Evolutionary conservation across 1,284 basidiomycete species (phyloP), one percentile per base, ranked within the genome.

Genomic region (Ganoderma meredithae): DNA sequence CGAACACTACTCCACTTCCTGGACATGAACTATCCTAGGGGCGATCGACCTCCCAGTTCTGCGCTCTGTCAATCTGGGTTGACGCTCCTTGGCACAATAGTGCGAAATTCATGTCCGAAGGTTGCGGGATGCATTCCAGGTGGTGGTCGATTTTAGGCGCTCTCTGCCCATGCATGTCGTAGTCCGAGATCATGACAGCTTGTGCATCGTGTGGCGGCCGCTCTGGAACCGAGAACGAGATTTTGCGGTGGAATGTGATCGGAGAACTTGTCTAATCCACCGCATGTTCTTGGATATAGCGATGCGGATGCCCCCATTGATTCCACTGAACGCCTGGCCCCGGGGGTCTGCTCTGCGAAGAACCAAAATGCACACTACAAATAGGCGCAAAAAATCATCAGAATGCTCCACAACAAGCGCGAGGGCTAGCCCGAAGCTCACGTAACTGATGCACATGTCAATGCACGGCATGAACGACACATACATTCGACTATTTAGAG

Each of bases 171-270:
- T 31, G 52, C 52, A 55, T 55, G 52, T 27, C 52, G 27, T 9
- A 39, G 33, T 58, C 55, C 33, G 55, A 39, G 17, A 58, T 58
- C 33, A 19, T 8, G 55, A 22, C 55, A 5, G 9, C 19, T 39
- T 31, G n/a, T 13, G 33, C 55, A n/a, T 22, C 33, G 3, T 58
- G 27, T 12, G 55, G 31, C 9, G 19, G 27, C 19, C 39, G 22
- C 62, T 33, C 36, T 52, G 39, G 39, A 62, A 62, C 41, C 52
- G 65, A 62, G 27, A 62, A 9, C 12, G 60, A 47, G 53, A 49
- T 19, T 25, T 52, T 40, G 10, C 5, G 3, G 25, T 52, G 56
- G 61, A 67, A 63, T 56, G 60, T 56, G 62, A 63, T 67, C 56
- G 66, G 49, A 66, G n/a, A 10, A 36, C 36, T 19, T 10, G 13